Evolutionary conservation across 371 early-diverging fungal species (phyloP).

Genomic region (Coemansia sp.): DNA sequence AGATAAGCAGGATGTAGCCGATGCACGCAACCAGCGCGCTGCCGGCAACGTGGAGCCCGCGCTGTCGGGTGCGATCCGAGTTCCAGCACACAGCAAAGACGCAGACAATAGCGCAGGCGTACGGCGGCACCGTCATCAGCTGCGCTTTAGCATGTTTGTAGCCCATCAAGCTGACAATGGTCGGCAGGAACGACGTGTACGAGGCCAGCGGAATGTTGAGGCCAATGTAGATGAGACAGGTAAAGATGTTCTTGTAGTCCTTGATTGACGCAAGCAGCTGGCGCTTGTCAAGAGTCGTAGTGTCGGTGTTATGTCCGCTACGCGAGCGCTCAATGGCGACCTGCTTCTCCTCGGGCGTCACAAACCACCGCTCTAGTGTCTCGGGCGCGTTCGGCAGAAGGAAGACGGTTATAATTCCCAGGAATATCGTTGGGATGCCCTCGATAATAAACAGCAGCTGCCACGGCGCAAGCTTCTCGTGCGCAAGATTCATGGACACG

Average conservation of each 20-base stretch:
- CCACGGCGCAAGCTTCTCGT: slow-evolving; percentile 43
- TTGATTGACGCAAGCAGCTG: slow-evolving; percentile 37
- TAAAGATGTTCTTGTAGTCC: slow-evolving; percentile 38
- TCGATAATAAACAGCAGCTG: slow-evolving; percentile 63
- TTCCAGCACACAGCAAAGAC: slow-evolving; percentile 59
- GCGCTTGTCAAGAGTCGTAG: slow-evolving; percentile 30
- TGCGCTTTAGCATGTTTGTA: slow-evolving; percentile 46
- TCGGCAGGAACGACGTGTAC: slow-evolving; percentile 50
- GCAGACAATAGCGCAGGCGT: slow-evolving; percentile 49
- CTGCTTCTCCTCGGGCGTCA: slow-evolving; percentile 61
- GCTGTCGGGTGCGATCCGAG: slow-evolving; percentile 63
- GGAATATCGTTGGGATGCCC: slow-evolving; percentile 58
- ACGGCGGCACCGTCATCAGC: slow-evolving; percentile 53
- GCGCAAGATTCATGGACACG: slow-evolving; percentile 43
- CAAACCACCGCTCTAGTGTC: slow-evolving; percentile 57
- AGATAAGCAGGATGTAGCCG: slow-evolving; percentile 65
- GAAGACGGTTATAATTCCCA: slow-evolving; percentile 59
- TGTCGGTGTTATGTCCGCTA: slow-evolving; percentile 27
- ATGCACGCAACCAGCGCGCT: slow-evolving; percentile 62
- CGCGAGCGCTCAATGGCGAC: slow-evolving; percentile 60
- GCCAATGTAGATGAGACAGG: slow-evolving; percentile 42
- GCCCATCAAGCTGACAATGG: slow-evolving; percentile 52
- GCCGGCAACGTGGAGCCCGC: slow-evolving; percentile 63
- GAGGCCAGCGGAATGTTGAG: slow-evolving; percentile 48
- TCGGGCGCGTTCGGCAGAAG: slow-evolving; percentile 72